Conservation (phyloP, 345 rosid species). For the Gossypium longicalyx region DNA sequence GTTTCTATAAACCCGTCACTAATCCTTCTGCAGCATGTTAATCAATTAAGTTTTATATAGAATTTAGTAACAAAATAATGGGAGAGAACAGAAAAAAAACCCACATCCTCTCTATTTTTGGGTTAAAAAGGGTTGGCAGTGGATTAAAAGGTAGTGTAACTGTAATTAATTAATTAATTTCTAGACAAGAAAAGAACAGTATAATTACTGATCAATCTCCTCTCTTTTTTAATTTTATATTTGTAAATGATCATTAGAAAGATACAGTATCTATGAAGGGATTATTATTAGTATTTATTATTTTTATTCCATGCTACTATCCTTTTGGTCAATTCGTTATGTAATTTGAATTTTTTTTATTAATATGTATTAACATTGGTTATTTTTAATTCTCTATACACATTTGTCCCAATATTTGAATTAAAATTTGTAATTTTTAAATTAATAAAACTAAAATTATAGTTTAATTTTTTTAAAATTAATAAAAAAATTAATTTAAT, state of each 20-base stretch:
- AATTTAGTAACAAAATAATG: not conserved
- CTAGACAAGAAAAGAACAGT: slow-evolving; percentile 33
- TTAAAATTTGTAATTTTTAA: too few species aligned
- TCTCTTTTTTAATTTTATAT: slow-evolving; percentile 8
- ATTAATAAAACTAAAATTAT: too few species aligned
- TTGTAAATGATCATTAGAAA: slow-evolving; percentile 34
- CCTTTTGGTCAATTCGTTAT: slow-evolving; percentile 1
- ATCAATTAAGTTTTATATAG: slow-evolving; percentile 6
- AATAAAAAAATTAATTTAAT: too few species aligned
- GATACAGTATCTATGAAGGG: slow-evolving; percentile 21
- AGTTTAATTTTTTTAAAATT: too few species aligned
- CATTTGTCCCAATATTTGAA: too few species aligned
- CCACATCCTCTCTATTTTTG: slow-evolving; percentile 50
- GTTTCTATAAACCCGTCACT: slow-evolving; percentile 61
- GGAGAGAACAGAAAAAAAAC: slow-evolving; percentile 2
- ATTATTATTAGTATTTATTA: slow-evolving; percentile 11
- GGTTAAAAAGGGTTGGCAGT: slow-evolving; percentile 52
- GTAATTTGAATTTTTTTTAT: not conserved
- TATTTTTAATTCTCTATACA: not conserved
- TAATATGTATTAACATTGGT: too few species aligned
- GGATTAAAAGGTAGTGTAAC: slow-evolving; percentile 32
- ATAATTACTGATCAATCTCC: slow-evolving; percentile 27
- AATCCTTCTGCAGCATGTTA: slow-evolving; percentile 87
- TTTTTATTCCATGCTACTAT: not conserved
- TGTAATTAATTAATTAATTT: slow-evolving; percentile 34